Base-by-base conservation (phyloP, 805 yeast genomes). In the Candida awuae region DNA sequence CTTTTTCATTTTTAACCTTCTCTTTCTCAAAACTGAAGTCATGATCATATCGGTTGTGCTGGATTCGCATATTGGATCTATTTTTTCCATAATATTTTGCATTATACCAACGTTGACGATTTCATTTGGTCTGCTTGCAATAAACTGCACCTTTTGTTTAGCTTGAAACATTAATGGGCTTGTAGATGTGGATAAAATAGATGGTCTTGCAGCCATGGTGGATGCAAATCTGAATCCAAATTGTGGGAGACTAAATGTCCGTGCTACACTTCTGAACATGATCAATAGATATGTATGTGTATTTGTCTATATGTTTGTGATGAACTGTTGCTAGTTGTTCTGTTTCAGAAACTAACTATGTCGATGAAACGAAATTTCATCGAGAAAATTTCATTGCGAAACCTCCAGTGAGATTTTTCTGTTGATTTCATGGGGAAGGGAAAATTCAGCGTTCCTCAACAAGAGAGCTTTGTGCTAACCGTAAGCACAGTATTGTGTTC, bases 1-100 rank as follows among this genome's bases (percentile, higher is more conserved):
- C 59, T 88, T 85, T 76, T 90, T 92, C 97, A 92, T 92, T 73
- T 87, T 90, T 61, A 84, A 77, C 65, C 84, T 76, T 68, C 98
- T 79, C 58, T 84, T 84, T 61, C 92, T 74, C 61, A 80, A 64
- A 26, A 84, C 94, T 10, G 87, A 79, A 52, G 83, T 86, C 51
- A 73, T 55, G 45, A 67, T 53, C 52, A 75, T 36, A n/a, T 41
- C 43, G 14, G 35, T 28, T 34, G 47, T 49, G 12, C 26, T 38
- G 15, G 45, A 31, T 25, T 40, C 39, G 12, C 26, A 15, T 12
- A 17, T 6, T 4, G 31, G 34, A 10, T 32, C 41, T 12, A 23
- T 37, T 6, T 28, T 31, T 10, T 30, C 35, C 17, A 25, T 18
- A 13, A 35, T 19, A 22, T 35, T 34, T 9, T 32, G 22, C 14